Evolutionary conservation across 2,329 filamentous ascomycete species (phyloP), one percentile per base, ranked within the genome.

Genomic region (Stagonosporopsis vannaccii): DNA sequence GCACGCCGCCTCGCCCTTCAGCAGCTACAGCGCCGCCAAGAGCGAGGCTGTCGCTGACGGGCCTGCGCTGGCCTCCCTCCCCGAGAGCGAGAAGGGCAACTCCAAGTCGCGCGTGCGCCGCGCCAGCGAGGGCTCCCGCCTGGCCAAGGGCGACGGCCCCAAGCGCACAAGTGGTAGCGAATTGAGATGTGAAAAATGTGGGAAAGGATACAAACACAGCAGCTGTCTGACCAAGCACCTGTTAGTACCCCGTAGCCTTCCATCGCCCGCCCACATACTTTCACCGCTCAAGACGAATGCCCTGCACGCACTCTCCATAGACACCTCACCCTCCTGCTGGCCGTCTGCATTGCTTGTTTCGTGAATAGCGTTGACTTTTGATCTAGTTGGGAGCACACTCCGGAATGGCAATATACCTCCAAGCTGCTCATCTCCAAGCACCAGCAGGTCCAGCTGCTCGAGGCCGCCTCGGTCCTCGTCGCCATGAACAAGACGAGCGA

Each of bases 181-280:
- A 78, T 87, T 99, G 75, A 92, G 90, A 79, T 99, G 95, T 82
- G 92, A 97, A 76, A 94, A 93, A 80, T 99, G 95, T 83, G 94
- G 94, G 79, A 99, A 99, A 85, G 92, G 92, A 81, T 99, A 99
- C 87, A 99, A 99, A 88, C 95, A 99, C 85, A 96, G 93, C 87
- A 98, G 95, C 84, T 99, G 95, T 87, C 87, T 99, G 84, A 96
- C 91, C 78, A 99, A 98, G 87, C 95, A 99, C 88, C 90, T 97
- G 95, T 98, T 88, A 87, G 95, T 97, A 84, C 82, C 84, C 87
- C 84, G 82, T 75, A 77, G 73, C 74, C 67, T 58, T 63, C 50
- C 55, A 59, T 58, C 70, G 70, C 74, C 66, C 72, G 74, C 72
- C 74, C 77, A 76, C 75, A 76, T 71, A 74, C 70, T 74, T 76